Base-by-base conservation (phyloP, 164 flowering plant species). In the Annona cherimola region DNA sequence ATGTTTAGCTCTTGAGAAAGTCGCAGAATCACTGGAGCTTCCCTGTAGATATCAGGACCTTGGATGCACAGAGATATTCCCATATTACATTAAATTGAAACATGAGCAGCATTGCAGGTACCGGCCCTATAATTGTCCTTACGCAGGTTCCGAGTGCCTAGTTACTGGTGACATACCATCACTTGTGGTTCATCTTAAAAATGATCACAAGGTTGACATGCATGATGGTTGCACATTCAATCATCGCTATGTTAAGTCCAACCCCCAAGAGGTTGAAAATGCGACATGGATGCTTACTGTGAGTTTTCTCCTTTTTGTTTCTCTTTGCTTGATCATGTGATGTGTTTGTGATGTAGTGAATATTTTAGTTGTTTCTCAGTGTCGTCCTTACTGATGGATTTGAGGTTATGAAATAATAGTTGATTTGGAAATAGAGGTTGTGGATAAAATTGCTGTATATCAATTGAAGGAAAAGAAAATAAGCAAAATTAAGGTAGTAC, bases 281-380 rank as follows among this genome's bases (percentile, higher is more conserved):
- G 94, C 91, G 4, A 89, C 87, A 45, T 89, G 94, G 94, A 88
- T 85, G 90, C 79, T 88, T 35, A 90, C 94, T 4, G 94, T 88
- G 82, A 79, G 81, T 4, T 35, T 11, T 41, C 68, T 20, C 40
- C 60, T 68, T 26, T 45, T 45, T 60, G 7, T 68, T 68, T 50
- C 5, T 9, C 18, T 66, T 44, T 66, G 26, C 54, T 9, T 50
- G 14, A 8, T 50, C 14, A 8, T 50, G 57, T 26, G 35, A 26
- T 1, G 35, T 26, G 35, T 26, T 26, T 26, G 35, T 26, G 35
- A 26, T 26, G 35, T 26, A 26, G 35, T 1, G 1, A 26, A 26
- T 26, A 26, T 26, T 26, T 26, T 26, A 26, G 1, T 26, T 26
- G 35, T 26, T 26, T 26, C 35, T 26, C 35, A 26, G 35, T 26